These are phyloP conservation scores for Calonectria pseudoreteaudii DNA, from an alignment of 2,329 filamentous ascomycete species.

Conservation along the genomic window DNA sequence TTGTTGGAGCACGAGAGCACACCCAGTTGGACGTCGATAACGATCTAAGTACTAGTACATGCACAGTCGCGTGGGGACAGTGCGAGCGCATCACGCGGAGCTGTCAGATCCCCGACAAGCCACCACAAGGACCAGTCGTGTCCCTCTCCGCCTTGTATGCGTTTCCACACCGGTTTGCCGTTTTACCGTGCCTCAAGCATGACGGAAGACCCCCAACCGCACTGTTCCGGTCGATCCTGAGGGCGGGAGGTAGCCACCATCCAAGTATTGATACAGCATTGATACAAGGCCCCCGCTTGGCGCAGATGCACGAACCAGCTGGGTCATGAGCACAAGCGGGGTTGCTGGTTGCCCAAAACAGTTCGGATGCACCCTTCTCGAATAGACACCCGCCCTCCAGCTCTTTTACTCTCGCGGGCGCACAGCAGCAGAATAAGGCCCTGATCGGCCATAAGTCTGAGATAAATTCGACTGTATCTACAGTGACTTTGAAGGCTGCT, in stretches of 20 bases:
- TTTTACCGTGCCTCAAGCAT: slow-evolving; percentile 30
- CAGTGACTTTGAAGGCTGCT: too few relatives aligned
- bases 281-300: slow-evolving; percentile 34
- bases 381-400: background rate
- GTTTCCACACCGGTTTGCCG: background rate
- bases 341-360: slow-evolving; percentile 38
- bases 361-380: slow-evolving; percentile 14
- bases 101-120: background rate
- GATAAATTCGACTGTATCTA: too few relatives aligned
- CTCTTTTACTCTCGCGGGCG: background rate
- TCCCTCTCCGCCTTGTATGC: background rate
- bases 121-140: background rate
- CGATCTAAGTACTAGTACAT: slow-evolving; percentile 36
- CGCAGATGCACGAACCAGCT: slow-evolving; percentile 31
- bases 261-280: slow-evolving; percentile 38
- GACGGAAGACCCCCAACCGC: slow-evolving; percentile 31
- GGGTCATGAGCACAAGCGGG: slow-evolving; percentile 42
- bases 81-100: slow-evolving; percentile 31
- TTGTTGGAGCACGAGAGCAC: slow-evolving; percentile 44
- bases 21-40: slow-evolving; percentile 35
- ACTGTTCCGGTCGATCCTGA: slow-evolving; percentile 32
- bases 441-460: too few relatives aligned
- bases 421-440: background rate
- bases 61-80: slow-evolving; percentile 26
- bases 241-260: slow-evolving; percentile 24